Evolutionary conservation across 1,284 basidiomycete genomes (phyloP).

Genomic region (Puccinia novopanici): DNA sequence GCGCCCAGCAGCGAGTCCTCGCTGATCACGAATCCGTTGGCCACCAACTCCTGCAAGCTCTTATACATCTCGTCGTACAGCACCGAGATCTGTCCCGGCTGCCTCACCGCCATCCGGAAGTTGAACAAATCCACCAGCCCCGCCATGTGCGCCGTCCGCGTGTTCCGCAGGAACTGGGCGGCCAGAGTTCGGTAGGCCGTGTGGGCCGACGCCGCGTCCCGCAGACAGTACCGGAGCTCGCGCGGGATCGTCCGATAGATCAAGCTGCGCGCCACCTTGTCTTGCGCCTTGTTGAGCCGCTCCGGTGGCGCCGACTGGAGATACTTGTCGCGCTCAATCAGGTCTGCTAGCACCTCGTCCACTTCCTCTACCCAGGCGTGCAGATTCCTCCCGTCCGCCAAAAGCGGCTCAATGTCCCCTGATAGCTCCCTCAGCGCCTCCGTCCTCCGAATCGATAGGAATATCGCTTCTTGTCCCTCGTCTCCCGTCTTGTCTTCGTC

Average conservation of each 20-base stretch:
- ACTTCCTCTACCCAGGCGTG: conserved; percentile 23
- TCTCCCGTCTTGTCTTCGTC: conserved; percentile 12
- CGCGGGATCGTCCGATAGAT: conserved; percentile 41
- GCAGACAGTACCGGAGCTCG: conserved; percentile 12
- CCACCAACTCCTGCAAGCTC: conserved; percentile 1
- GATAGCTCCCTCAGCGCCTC: conserved; percentile 29
- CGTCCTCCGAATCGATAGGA: conserved; percentile 21
- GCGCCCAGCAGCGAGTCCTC: conserved; percentile 26
- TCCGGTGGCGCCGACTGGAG: conserved; percentile 19
- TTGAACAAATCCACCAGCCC: conserved; percentile 33
- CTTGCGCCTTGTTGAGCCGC: conserved; percentile 11
- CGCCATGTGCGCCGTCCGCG: conserved; percentile 28
- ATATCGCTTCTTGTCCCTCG: conserved; percentile 8
- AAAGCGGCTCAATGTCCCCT: conserved; percentile 15
- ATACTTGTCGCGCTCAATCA: conserved; percentile 28
- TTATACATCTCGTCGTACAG: conserved; percentile 27
- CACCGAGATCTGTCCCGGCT: conserved; percentile 4
- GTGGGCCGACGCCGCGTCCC: neutral
- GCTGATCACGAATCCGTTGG: conserved; percentile 15
- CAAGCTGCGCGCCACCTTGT: conserved; percentile 28
- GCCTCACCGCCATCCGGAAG: conserved; percentile 13
- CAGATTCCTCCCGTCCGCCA: conserved; percentile 14
- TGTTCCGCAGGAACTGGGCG: conserved; percentile 21
- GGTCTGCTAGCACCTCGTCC: neutral
- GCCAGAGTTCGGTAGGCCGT: conserved; percentile 7